Evolutionary conservation across 2,329 filamentous ascomycete species (phyloP).

Genomic region (Aspergillus glaucus): DNA sequence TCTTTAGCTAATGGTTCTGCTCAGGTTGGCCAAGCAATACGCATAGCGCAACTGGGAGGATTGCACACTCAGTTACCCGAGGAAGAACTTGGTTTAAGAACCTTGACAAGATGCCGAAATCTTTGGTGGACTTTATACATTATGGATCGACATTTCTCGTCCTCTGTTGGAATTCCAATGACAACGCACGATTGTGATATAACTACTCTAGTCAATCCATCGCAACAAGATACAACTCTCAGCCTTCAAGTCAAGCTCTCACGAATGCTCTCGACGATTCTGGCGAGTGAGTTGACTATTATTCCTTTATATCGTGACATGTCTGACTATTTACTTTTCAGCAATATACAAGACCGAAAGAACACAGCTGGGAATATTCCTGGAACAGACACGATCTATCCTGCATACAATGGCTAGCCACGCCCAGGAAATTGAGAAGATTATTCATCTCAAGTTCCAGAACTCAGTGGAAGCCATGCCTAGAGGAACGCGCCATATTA

Average conservation of each 20-base stretch:
- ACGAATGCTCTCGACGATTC: slow-evolving; percentile 29
- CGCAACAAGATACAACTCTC: slow-evolving; percentile 23
- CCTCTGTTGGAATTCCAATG: slow-evolving; percentile 35
- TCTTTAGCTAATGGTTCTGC: neutral
- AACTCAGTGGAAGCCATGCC: slow-evolving; percentile 30
- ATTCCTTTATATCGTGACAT: neutral
- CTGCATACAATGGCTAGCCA: slow-evolving; percentile 31
- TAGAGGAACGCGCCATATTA: slow-evolving; percentile 31
- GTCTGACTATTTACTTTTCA: slow-evolving; percentile 7
- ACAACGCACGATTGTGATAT: slow-evolving; percentile 34
- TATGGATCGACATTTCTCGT: slow-evolving; percentile 37
- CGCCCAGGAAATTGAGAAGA: slow-evolving; percentile 34
- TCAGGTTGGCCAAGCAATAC: slow-evolving; percentile 36
- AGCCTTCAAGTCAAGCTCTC: slow-evolving; percentile 34
- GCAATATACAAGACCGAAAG: slow-evolving; percentile 33
- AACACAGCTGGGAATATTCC: slow-evolving; percentile 27
- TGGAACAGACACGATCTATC: slow-evolving; percentile 31
- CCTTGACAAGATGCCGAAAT: slow-evolving; percentile 28
- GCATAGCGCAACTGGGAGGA: slow-evolving; percentile 37
- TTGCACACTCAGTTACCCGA: slow-evolving; percentile 37
- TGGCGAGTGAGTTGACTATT: slow-evolving; percentile 24
- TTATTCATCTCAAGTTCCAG: slow-evolving; percentile 25
- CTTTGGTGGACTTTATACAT: slow-evolving; percentile 41
- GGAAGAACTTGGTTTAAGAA: slow-evolving; percentile 25
- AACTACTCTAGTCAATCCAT: slow-evolving; percentile 24